Conservation (phyloP, 192 early-diverging fungal genomes). For the Gonapodya prolifera region DNA sequence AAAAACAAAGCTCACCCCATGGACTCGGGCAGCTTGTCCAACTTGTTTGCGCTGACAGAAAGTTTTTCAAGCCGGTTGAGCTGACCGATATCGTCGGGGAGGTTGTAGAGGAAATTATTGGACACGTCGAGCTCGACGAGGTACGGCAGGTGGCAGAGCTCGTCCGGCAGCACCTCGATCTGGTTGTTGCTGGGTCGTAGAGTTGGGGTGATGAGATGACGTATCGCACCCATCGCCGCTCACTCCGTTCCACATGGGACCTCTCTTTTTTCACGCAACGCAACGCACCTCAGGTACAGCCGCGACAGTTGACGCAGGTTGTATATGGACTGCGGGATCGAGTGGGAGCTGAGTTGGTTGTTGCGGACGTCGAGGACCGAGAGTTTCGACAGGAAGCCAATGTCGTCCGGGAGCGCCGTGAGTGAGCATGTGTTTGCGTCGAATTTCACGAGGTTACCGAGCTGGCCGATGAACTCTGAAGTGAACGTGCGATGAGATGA, state of each 20-base stretch:
- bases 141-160: slow-evolving; percentile 9
- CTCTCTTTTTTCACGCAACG: background rate
- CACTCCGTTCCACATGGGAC: background rate
- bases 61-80: slow-evolving; percentile 8
- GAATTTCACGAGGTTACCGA: background rate
- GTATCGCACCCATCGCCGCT: background rate
- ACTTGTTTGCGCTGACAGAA: slow-evolving; percentile 5
- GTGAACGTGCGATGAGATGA: background rate
- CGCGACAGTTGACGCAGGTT: background rate
- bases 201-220: background rate
- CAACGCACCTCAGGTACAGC: slow-evolving; percentile 2
- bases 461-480: slow-evolving; percentile 6
- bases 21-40: slow-evolving; percentile 3
- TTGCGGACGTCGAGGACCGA: background rate
- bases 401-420: slow-evolving; percentile 1
- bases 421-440: slow-evolving; percentile 11
- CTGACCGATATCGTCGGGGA: slow-evolving; percentile 12
- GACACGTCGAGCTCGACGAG: slow-evolving; percentile 10
- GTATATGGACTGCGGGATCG: slow-evolving; percentile 7
- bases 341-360: slow-evolving; percentile 11
- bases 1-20: background rate
- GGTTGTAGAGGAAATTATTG: slow-evolving; percentile 8
- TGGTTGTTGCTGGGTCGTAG: slow-evolving; percentile 7
- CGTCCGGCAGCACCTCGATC: slow-evolving; percentile 11
- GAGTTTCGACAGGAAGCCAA: background rate